A percentile compares a stretch with the other conserved stretches of the same genome.
Evolutionary conservation across 495 filamentous ascomycete genomes (phyloP).

Genomic region (Friedmanniomyces endolithicus): DNA sequence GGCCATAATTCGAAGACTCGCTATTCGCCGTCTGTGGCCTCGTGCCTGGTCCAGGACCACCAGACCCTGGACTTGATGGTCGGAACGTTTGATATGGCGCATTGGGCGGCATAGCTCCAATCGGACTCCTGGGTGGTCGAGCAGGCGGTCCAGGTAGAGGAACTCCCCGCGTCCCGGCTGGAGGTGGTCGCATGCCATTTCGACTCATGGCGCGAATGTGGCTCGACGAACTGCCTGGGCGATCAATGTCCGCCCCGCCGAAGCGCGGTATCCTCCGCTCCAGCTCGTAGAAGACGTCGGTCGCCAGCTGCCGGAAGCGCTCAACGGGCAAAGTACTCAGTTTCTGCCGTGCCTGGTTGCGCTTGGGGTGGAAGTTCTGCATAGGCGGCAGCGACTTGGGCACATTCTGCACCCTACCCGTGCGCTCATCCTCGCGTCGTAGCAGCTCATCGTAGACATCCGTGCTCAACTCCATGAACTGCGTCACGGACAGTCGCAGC

Average conservation of each 20-base stretch:
- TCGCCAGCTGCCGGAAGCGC: conserved; percentile 80
- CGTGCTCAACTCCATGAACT: conserved; percentile 93
- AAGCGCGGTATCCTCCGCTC: conserved; percentile 84
- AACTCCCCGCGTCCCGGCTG: conserved; percentile 1
- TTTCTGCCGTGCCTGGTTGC: conserved; percentile 90
- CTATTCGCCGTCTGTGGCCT: conserved; percentile 12
- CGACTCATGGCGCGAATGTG: conserved; percentile 38
- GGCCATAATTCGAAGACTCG: conserved; percentile 30
- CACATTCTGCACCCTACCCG: conserved; percentile 40
- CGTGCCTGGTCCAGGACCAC: conserved; percentile 22
- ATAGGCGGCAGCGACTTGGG: conserved; percentile 70
- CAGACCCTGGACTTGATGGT: conserved; percentile 7
- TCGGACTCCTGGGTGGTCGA: conserved; percentile 12
- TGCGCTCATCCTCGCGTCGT: conserved; percentile 58
- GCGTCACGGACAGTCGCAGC: conserved; percentile 70
- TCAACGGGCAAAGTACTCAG: conserved; percentile 73
- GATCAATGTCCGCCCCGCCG: conserved; percentile 49
- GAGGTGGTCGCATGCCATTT: conserved; percentile 25
- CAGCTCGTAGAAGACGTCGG: conserved; percentile 88
- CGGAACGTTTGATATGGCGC: conserved; percentile 6
- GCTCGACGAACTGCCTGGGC: conserved; percentile 56
- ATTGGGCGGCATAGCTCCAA: conserved; percentile 20
- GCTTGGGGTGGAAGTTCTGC: conserved; percentile 83
- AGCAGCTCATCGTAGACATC: conserved; percentile 95
- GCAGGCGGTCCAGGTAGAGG: conserved; percentile 9